Evolutionary conservation across 306 rosid genomes (phyloP).

Genomic region (Cucumis melo): DNA sequence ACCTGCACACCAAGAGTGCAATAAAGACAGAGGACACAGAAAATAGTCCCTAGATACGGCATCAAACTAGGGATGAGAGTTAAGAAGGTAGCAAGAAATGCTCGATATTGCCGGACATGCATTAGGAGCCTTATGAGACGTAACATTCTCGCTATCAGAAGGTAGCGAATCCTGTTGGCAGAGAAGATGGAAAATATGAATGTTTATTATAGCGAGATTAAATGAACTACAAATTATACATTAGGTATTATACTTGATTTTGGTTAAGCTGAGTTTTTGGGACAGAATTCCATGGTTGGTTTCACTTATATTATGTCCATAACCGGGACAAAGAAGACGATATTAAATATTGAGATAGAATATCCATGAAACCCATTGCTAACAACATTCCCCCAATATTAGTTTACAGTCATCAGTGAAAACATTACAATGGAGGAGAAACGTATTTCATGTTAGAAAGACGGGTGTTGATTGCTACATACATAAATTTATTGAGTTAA

Average conservation of each 20-base stretch:
- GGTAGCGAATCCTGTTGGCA: constrained; percentile 86
- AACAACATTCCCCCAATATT: neutral
- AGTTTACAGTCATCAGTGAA: neutral
- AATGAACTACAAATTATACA: neutral
- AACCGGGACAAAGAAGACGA: neutral
- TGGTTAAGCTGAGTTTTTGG: neutral
- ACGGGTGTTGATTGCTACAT: neutral
- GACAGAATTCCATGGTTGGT: neutral
- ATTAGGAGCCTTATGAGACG: constrained; percentile 83
- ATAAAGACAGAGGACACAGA: constrained; percentile 69
- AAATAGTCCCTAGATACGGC: constrained; percentile 93
- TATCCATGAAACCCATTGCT: neutral
- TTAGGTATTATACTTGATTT: neutral
- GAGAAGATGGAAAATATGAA: constrained; percentile 6
- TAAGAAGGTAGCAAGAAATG: constrained; percentile 82
- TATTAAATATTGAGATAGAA: neutral
- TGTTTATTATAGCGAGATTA: neutral
- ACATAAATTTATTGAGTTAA: neutral
- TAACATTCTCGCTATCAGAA: constrained; percentile 85
- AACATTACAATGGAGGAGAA: neutral
- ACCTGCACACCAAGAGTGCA: constrained; percentile 94
- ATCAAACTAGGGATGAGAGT: constrained; percentile 92
- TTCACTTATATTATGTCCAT: neutral
- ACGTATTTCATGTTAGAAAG: neutral
- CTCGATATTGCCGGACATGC: constrained; percentile 68